These are phyloP conservation scores for Pulveroboletus sp. DNA, from an alignment of 1,284 basidiomycete species.

Conservation along the genomic window DNA sequence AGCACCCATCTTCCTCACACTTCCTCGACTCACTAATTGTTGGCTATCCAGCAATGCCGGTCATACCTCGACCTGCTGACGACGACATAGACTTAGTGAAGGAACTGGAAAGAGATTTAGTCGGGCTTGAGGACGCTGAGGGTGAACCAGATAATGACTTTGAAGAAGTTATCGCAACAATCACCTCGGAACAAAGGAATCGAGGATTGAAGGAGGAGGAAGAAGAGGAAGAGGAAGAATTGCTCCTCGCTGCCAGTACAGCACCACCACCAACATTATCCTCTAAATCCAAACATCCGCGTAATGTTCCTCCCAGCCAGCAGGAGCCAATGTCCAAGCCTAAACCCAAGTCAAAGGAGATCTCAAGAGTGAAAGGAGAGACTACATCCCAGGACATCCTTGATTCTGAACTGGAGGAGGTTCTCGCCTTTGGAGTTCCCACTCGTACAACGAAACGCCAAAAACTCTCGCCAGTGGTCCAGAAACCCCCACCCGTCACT, in stretches of 20 bases:
- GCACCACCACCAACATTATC: constrained; percentile 24
- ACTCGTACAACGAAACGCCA: constrained; percentile 43
- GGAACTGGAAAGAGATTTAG: constrained; percentile 37
- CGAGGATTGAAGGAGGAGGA: constrained; percentile 41
- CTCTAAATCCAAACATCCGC: constrained; percentile 31
- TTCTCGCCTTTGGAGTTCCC: constrained; percentile 40
- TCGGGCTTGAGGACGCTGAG: constrained; percentile 44
- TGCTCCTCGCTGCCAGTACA: constrained; percentile 36
- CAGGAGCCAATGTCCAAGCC: constrained; percentile 26
- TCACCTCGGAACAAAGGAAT: constrained; percentile 27
- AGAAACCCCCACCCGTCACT: constrained; percentile 35
- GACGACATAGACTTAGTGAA: constrained; percentile 39
- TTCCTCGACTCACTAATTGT: constrained; percentile 7
- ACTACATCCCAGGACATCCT: constrained; percentile 11
- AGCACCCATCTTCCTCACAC: constrained; percentile 21
- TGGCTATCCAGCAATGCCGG: constrained; percentile 20
- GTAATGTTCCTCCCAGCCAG: constrained; percentile 26
- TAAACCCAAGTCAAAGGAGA: constrained; percentile 33
- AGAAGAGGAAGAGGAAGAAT: constrained; percentile 51
- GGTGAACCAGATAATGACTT: constrained; percentile 48
- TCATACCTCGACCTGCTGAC: constrained; percentile 14
- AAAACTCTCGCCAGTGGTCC: constrained; percentile 38
- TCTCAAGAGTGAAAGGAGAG: constrained; percentile 27
- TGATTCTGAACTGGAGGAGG: constrained; percentile 45
- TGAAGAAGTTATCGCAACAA: constrained; percentile 38